A percentile compares a stretch with the other conserved stretches of the same genome.
Conservation (phyloP, 2,329 filamentous ascomycete species). For the Cadophora gregata region DNA sequence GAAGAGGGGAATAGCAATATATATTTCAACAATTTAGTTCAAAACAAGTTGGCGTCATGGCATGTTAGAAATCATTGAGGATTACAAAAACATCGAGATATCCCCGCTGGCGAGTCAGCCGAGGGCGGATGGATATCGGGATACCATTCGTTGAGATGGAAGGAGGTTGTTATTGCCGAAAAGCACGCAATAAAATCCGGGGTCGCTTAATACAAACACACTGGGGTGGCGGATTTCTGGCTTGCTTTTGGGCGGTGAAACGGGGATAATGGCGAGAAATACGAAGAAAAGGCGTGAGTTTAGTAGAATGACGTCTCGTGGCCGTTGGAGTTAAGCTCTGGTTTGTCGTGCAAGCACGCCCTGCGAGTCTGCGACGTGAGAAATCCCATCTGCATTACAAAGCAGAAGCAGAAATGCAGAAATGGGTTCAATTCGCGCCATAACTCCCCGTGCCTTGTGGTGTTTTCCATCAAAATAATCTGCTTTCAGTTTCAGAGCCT, state of each 20-base stretch:
- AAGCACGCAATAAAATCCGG: conserved; percentile 20
- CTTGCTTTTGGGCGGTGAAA: background rate
- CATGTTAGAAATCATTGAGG: conserved; percentile 21
- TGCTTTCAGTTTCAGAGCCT: too few species aligned
- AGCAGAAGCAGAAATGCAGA: background rate
- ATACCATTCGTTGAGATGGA: background rate
- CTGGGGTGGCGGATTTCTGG: background rate
- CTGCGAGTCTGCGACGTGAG: background rate
- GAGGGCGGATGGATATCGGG: conserved; percentile 16
- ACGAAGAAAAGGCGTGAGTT: background rate
- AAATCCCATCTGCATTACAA: background rate
- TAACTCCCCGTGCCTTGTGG: too few species aligned
- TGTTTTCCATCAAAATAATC: too few species aligned
- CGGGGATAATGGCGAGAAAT: background rate
- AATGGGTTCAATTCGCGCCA: too few species aligned
- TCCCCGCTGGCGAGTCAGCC: conserved; percentile 19
- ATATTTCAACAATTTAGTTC: conserved; percentile 8
- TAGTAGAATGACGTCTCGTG: background rate
- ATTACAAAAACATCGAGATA: conserved; percentile 23
- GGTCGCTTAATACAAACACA: conserved; percentile 5
- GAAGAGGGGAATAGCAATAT: conserved; percentile 19
- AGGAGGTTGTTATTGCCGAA: conserved; percentile 17
- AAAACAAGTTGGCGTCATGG: conserved; percentile 16
- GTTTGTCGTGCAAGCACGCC: background rate
- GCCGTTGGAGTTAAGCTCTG: background rate